These are phyloP conservation scores for Cyclotella sp. DNA, from an alignment of 108 stramenopile genomes.

Conservation along the genomic window DNA sequence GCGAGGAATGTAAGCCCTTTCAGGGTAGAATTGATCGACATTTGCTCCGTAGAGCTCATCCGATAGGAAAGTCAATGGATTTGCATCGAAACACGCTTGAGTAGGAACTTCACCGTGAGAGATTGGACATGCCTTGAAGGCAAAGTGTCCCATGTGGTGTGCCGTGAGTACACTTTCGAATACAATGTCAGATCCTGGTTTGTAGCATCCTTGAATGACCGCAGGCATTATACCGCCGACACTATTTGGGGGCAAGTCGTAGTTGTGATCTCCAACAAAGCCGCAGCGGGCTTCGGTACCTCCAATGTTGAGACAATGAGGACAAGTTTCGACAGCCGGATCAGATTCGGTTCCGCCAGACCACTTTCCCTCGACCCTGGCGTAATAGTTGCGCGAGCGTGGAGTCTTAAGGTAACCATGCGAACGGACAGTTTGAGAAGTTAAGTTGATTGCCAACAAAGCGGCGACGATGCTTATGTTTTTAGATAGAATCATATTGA, in stretches of 20 bases:
- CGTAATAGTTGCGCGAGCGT: slow-evolving; percentile 49
- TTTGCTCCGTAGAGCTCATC: slow-evolving; percentile 61
- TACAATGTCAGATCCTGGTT: slow-evolving; percentile 49
- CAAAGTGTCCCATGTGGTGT: slow-evolving; percentile 67
- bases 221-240: slow-evolving; percentile 51
- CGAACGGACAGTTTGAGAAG: slow-evolving; percentile 20
- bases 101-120: slow-evolving; percentile 51
- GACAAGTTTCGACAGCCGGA: slow-evolving; percentile 32
- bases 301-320: slow-evolving; percentile 50
- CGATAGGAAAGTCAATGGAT: slow-evolving; percentile 56
- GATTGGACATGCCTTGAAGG: slow-evolving; percentile 57
- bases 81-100: slow-evolving; percentile 60
- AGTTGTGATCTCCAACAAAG: slow-evolving; percentile 42
- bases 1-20: slow-evolving; percentile 65
- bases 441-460: not conserved
- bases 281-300: slow-evolving; percentile 52
- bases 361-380: slow-evolving; percentile 32
- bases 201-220: slow-evolving; percentile 48
- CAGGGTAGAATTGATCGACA: slow-evolving; percentile 51
- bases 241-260: slow-evolving; percentile 55
- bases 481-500: slow-evolving; percentile 21
- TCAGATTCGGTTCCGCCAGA: slow-evolving; percentile 29
- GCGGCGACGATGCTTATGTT: slow-evolving; percentile 1
- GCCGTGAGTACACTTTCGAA: slow-evolving; percentile 55
- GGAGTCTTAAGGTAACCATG: slow-evolving; percentile 54